These are phyloP conservation scores for Gilbertella persicaria DNA, from an alignment of 371 early-diverging fungal genomes.

Conservation along the genomic window DNA sequence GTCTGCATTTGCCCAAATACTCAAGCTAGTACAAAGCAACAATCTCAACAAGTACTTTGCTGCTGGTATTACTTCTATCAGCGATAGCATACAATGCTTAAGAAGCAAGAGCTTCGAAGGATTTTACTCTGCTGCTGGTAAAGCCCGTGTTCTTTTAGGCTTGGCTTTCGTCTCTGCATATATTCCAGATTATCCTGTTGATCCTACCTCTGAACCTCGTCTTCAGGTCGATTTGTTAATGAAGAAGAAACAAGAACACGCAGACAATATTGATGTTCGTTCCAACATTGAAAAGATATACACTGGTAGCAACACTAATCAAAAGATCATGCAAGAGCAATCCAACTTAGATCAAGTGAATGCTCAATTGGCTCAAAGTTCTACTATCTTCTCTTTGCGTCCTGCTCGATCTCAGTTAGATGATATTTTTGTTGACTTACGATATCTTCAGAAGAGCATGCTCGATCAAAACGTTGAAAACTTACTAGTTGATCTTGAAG, in stretches of 20 bases:
- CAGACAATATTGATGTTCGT: slow-evolving; percentile 55
- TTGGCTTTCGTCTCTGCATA: slow-evolving; percentile 66
- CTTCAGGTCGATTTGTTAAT: slow-evolving; percentile 60
- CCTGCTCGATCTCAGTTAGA: slow-evolving; percentile 72
- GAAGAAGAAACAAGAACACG: slow-evolving; percentile 42
- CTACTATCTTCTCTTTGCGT: slow-evolving; percentile 63
- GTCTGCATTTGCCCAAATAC: slow-evolving; percentile 3
- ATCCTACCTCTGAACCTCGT: slow-evolving; percentile 74
- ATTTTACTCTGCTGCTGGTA: slow-evolving; percentile 42
- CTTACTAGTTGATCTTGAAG: slow-evolving; percentile 50
- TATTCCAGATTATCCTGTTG: slow-evolving; percentile 76
- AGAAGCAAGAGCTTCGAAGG: slow-evolving; percentile 16
- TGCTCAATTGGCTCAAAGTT: slow-evolving; percentile 33
- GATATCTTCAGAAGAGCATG: slow-evolving; percentile 67
- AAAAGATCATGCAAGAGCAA: slow-evolving; percentile 35
- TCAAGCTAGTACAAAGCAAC: slow-evolving; percentile 2
- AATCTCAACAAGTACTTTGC: slow-evolving; percentile 29
- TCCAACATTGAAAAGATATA: slow-evolving; percentile 56
- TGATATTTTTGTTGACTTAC: slow-evolving; percentile 76
- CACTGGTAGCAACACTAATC: slow-evolving; percentile 63
- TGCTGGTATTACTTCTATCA: slow-evolving; percentile 19
- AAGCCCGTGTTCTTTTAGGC: slow-evolving; percentile 58
- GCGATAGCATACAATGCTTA: slow-evolving; percentile 19
- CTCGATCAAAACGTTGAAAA: slow-evolving; percentile 54
- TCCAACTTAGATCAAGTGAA: slow-evolving; percentile 21